Percentiles rank a stretch among this genome's conserved stretches.
Conservation (phyloP, 352 stramenopile genomes). For the Saprolegnia diclina region DNA sequence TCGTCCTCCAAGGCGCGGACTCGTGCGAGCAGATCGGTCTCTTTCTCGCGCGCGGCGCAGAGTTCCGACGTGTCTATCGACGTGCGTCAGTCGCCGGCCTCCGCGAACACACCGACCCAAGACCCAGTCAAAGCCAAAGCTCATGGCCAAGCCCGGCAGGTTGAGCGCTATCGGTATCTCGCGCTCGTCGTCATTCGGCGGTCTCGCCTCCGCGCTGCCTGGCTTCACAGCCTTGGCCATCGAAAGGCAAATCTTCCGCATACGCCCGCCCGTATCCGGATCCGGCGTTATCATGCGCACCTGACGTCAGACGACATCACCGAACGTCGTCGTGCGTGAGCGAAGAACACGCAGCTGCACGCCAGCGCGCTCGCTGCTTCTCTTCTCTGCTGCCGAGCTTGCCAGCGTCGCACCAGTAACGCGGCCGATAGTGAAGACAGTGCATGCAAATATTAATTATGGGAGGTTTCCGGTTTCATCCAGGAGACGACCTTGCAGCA, state of each 20-base stretch:
- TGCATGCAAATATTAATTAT: too few species aligned
- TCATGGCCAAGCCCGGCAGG: slow-evolving; percentile 48
- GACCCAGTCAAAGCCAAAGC: slow-evolving; percentile 47
- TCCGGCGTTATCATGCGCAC: neutral
- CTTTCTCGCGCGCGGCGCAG: slow-evolving; percentile 37
- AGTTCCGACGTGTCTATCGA: slow-evolving; percentile 52
- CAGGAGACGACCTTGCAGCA: too few species aligned
- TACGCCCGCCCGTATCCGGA: slow-evolving; percentile 1
- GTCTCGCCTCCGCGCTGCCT: slow-evolving; percentile 21
- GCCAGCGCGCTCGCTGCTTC: too few species aligned
- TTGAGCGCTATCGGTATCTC: slow-evolving; percentile 64
- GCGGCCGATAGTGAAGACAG: neutral
- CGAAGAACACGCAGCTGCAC: neutral
- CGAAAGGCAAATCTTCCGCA: neutral
- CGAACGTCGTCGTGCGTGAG: too few species aligned
- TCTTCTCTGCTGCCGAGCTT: neutral
- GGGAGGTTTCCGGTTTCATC: too few species aligned
- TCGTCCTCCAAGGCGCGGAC: slow-evolving; percentile 51
- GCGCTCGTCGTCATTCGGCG: slow-evolving; percentile 23
- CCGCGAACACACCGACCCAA: slow-evolving; percentile 39
- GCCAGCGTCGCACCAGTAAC: neutral
- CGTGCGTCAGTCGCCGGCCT: slow-evolving; percentile 3
- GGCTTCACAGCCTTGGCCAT: neutral
- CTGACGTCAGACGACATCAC: too few species aligned
- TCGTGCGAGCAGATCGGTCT: slow-evolving; percentile 36